Percentiles rank a stretch among this genome's conserved stretches.
Conservation (phyloP, 352 stramenopile species). For the Thraustotheca clavata region DNA sequence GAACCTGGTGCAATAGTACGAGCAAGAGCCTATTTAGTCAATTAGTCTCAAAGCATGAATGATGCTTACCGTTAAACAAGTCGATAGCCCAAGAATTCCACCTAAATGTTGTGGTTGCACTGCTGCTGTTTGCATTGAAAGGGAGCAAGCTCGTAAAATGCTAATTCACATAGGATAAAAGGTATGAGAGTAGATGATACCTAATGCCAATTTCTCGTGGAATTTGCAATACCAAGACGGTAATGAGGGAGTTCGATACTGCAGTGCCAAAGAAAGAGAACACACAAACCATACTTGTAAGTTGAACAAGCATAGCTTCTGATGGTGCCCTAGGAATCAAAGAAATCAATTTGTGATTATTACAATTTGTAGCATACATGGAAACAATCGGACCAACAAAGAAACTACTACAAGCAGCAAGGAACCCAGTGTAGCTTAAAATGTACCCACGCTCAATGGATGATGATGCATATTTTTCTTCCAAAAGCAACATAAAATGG, state of each 20-base stretch:
- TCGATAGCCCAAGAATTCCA: slow-evolving; percentile 72
- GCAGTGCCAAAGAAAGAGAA: slow-evolving; percentile 62
- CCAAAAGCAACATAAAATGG: slow-evolving; percentile 64
- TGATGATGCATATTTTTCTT: slow-evolving; percentile 72
- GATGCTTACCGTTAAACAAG: slow-evolving; percentile 52
- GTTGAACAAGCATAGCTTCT: slow-evolving; percentile 32
- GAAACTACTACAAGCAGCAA: slow-evolving; percentile 55
- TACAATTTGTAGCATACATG: slow-evolving; percentile 4
- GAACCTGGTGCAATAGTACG: slow-evolving; percentile 65
- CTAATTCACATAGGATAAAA: slow-evolving; percentile 25
- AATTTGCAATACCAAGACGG: slow-evolving; percentile 47
- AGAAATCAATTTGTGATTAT: background rate
- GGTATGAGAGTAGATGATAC: slow-evolving; percentile 26
- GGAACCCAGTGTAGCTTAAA: slow-evolving; percentile 73
- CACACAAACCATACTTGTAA: slow-evolving; percentile 56
- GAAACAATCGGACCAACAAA: slow-evolving; percentile 48
- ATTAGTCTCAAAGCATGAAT: background rate
- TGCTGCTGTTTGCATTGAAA: slow-evolving; percentile 61
- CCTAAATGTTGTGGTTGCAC: slow-evolving; percentile 59
- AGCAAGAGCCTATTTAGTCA: slow-evolving; percentile 46
- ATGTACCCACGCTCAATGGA: slow-evolving; percentile 53
- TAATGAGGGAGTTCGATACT: slow-evolving; percentile 34
- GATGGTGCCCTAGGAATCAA: slow-evolving; percentile 8
- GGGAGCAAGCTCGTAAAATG: slow-evolving; percentile 70
- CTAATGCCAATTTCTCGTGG: slow-evolving; percentile 65